These are phyloP conservation scores for Cubamyces lactineus DNA, from an alignment of 768 basidiomycete genomes.

Conservation along the genomic window DNA sequence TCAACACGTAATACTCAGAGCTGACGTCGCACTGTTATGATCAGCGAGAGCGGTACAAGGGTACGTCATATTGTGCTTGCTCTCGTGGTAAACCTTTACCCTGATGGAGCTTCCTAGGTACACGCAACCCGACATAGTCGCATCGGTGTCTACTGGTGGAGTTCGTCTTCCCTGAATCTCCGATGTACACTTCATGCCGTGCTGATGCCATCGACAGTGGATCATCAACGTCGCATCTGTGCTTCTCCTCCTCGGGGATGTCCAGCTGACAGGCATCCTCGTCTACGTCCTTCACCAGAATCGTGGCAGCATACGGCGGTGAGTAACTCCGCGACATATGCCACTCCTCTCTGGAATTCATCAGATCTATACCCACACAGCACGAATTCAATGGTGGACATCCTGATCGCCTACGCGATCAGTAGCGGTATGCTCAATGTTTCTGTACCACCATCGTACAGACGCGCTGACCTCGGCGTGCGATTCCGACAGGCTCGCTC, in stretches of 20 bases:
- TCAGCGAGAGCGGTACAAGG: background rate
- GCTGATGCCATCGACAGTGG: background rate
- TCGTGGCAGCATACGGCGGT: background rate
- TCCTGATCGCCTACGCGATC: background rate
- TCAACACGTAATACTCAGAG: too few relatives aligned
- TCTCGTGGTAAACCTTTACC: too few relatives aligned
- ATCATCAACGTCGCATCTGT: background rate
- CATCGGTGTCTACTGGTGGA: background rate
- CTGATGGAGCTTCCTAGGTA: background rate
- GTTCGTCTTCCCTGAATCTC: background rate
- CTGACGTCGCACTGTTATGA: too few relatives aligned
- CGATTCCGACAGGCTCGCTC: background rate
- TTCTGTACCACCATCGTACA: too few relatives aligned
- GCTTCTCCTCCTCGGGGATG: background rate
- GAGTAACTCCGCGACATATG: background rate
- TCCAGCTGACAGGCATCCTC: background rate
- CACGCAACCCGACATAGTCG: background rate
- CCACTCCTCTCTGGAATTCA: too few relatives aligned
- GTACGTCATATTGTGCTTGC: background rate
- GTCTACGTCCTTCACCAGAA: background rate
- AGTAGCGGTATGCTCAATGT: background rate
- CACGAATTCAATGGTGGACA: background rate
- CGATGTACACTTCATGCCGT: too few relatives aligned
- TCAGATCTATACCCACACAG: background rate
- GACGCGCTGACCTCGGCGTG: background rate